phyloP scores from a whole-genome alignment of 495 filamentous ascomycete species.

The Jackrogersella multiformis region DNA sequence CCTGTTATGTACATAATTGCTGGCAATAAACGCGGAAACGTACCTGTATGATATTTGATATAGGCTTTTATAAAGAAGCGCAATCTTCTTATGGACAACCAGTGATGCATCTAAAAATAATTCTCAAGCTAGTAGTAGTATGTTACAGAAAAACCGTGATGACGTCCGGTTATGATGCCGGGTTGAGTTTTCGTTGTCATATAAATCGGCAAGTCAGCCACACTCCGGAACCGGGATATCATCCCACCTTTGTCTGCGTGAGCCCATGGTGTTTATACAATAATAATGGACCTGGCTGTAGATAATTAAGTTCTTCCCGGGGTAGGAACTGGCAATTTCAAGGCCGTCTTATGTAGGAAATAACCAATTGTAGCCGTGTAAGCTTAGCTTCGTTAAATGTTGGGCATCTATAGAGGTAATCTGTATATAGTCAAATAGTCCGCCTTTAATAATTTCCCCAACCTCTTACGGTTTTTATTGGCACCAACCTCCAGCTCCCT shows the following conservation, averaged over 20 bases:
- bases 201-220: slow-evolving; percentile 19
- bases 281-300: neutral
- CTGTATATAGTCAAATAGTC: slow-evolving; percentile 4
- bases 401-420: neutral
- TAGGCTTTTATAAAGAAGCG: neutral
- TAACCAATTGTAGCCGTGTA: neutral
- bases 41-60: neutral
- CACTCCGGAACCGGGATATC: slow-evolving; percentile 8
- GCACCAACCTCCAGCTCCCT: slow-evolving; percentile 30
- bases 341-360: neutral
- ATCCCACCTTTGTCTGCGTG: neutral
- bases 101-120: neutral
- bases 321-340: neutral
- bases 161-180: slow-evolving; percentile 13
- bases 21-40: neutral
- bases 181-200: slow-evolving; percentile 5
- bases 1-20: too few species aligned
- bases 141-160: neutral
- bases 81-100: neutral
- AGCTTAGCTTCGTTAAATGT: slow-evolving; percentile 1
- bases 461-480: slow-evolving; percentile 18
- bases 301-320: neutral
- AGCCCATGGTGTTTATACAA: neutral
- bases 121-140: too few species aligned
- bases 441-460: slow-evolving; percentile 18